Conservation (phyloP, 2,329 filamentous ascomycete species). For the Talaromyces piceae region DNA sequence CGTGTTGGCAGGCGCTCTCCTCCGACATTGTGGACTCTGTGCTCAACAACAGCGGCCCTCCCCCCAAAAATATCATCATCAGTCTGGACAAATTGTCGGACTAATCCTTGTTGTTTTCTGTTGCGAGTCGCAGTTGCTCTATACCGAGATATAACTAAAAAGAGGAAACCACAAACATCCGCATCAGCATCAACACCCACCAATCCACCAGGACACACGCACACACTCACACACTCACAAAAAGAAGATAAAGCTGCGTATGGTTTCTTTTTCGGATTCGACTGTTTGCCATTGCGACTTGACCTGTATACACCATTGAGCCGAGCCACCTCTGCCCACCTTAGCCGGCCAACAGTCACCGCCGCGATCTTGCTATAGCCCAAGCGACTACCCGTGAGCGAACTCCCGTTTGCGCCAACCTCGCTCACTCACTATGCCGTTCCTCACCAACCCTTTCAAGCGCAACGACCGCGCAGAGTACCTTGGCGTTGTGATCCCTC, state of each 20-base stretch:
- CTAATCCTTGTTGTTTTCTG: no score
- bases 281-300: slow-evolving; percentile 1
- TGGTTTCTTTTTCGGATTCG: background rate
- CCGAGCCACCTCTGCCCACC: background rate
- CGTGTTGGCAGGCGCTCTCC: background rate
- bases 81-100: background rate
- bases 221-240: background rate
- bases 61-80: background rate
- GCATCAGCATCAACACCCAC: no score
- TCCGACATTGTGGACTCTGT: background rate
- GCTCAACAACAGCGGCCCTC: no score
- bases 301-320: background rate
- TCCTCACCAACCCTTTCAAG: slow-evolving; percentile 39
- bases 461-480: slow-evolving; percentile 45
- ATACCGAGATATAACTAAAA: background rate
- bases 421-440: slow-evolving; percentile 2
- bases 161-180: background rate
- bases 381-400: background rate
- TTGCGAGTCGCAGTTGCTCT: no score
- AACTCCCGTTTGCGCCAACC: slow-evolving; percentile 4
- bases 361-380: background rate
- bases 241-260: background rate
- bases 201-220: no score
- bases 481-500: slow-evolving; percentile 44
- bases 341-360: no score